phyloP scores from a whole-genome alignment of 306 rosid species.

The Pachyrhizus erosus region DNA sequence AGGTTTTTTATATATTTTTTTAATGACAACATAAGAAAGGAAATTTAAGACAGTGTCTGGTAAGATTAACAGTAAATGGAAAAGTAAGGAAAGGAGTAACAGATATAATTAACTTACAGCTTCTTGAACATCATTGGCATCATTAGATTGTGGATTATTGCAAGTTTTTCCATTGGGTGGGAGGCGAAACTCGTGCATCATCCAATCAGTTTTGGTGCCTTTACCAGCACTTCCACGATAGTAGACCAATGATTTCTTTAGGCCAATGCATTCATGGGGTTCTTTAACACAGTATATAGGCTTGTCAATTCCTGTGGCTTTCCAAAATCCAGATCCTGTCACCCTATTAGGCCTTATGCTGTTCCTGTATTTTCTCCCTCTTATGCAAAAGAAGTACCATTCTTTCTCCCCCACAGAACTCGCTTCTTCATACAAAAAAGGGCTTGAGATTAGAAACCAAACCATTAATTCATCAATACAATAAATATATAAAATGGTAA shows the following conservation, averaged over 20 bases:
- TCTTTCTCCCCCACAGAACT: slow-evolving; percentile 63
- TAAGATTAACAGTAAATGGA: neutral
- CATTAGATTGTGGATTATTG: slow-evolving; percentile 30
- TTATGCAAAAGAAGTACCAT: slow-evolving; percentile 75
- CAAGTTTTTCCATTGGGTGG: slow-evolving; percentile 52
- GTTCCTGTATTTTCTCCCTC: slow-evolving; percentile 89
- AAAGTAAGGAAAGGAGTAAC: too few relatives aligned
- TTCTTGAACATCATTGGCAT: slow-evolving; percentile 52
- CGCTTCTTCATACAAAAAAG: slow-evolving; percentile 44
- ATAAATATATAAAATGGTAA: neutral
- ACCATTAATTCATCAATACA: neutral
- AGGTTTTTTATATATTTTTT: too few relatives aligned
- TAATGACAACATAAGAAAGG: neutral
- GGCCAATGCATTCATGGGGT: slow-evolving; percentile 66
- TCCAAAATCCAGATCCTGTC: slow-evolving; percentile 83
- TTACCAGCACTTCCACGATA: slow-evolving; percentile 91
- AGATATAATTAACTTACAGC: slow-evolving; percentile 62
- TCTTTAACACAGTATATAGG: slow-evolving; percentile 57
- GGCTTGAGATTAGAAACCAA: slow-evolving; percentile 8
- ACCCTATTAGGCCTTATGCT: slow-evolving; percentile 85
- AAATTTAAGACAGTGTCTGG: neutral
- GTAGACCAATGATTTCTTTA: slow-evolving; percentile 90
- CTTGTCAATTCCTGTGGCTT: slow-evolving; percentile 88
- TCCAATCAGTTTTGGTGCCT: slow-evolving; percentile 97
- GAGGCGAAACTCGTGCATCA: slow-evolving; percentile 99